Conservation (phyloP, 768 basidiomycete species). For the Amanita subjunquillea region DNA sequence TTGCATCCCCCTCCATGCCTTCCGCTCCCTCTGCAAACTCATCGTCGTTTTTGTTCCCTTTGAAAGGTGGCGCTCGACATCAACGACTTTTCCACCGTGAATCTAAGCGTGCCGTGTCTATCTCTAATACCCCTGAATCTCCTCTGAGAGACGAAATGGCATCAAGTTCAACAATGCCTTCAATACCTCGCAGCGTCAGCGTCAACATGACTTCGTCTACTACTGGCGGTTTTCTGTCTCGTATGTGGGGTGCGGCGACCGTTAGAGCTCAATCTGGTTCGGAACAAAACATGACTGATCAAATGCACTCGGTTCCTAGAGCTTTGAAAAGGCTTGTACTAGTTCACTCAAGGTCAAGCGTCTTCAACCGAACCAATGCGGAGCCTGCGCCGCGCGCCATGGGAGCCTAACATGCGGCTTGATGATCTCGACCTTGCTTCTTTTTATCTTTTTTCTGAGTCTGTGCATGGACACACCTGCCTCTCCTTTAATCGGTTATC, state of each 20-base stretch:
- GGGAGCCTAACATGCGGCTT: not conserved
- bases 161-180: constrained; percentile 1
- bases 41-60: constrained; percentile 4
- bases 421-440: constrained; percentile 3
- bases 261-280: not conserved
- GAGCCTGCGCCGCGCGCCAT: not conserved
- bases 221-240: constrained; percentile 3
- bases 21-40: constrained; percentile 1
- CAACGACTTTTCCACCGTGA: constrained; percentile 5
- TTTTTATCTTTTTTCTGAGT: constrained; percentile 2
- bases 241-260: constrained; percentile 7
- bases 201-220: not conserved
- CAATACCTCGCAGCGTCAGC: constrained; percentile 5
- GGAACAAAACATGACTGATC: not conserved
- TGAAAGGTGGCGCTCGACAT: not conserved
- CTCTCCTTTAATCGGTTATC: constrained; percentile 2
- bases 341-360: constrained; percentile 5
- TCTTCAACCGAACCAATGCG: constrained; percentile 2
- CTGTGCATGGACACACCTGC: constrained; percentile 8
- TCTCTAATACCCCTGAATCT: not conserved
- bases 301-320: not conserved
- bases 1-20: constrained; percentile 17
- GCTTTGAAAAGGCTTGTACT: constrained; percentile 6
- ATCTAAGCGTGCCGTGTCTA: not conserved
- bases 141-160: not conserved